Conservation (phyloP, 2,329 filamentous ascomycete genomes). For the Apiospora phragmitis region DNA sequence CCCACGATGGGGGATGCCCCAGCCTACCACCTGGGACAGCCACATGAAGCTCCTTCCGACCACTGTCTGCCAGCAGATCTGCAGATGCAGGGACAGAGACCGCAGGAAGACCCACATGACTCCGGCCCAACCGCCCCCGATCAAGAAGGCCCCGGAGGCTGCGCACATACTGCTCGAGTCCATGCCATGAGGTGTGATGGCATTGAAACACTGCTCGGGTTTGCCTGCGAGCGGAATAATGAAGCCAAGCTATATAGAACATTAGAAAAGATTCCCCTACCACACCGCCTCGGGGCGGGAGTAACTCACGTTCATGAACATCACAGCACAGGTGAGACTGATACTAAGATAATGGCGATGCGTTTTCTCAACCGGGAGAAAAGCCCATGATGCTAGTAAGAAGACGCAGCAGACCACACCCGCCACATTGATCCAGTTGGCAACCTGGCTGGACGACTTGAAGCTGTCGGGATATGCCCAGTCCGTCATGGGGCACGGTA, state of each 20-base stretch:
- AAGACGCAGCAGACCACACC: slow-evolving; percentile 73
- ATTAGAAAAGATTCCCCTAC: slow-evolving; percentile 11
- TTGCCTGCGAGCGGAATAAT: slow-evolving; percentile 80
- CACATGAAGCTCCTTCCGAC: slow-evolving; percentile 91
- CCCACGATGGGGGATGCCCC: slow-evolving; percentile 81
- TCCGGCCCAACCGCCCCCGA: slow-evolving; percentile 82
- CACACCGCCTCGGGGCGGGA: background rate
- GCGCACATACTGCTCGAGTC: slow-evolving; percentile 78
- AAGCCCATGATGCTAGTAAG: slow-evolving; percentile 75
- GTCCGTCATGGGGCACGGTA: slow-evolving; percentile 85
- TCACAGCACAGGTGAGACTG: slow-evolving; percentile 73
- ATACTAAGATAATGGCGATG: slow-evolving; percentile 92
- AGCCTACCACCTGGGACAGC: slow-evolving; percentile 75
- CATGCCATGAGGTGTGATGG: slow-evolving; percentile 95
- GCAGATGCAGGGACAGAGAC: slow-evolving; percentile 87
- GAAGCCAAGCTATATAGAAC: slow-evolving; percentile 74
- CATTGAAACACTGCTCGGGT: slow-evolving; percentile 81
- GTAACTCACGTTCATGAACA: slow-evolving; percentile 74
- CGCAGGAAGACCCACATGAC: slow-evolving; percentile 91
- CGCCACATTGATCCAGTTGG: slow-evolving; percentile 82
- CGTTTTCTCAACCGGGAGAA: slow-evolving; percentile 84
- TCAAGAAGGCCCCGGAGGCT: slow-evolving; percentile 81
- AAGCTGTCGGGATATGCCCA: slow-evolving; percentile 70
- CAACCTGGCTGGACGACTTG: slow-evolving; percentile 57
- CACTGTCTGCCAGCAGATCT: slow-evolving; percentile 96